Evolutionary conservation across 441 rosid species (phyloP).

Genomic region (Omphalea diandra): DNA sequence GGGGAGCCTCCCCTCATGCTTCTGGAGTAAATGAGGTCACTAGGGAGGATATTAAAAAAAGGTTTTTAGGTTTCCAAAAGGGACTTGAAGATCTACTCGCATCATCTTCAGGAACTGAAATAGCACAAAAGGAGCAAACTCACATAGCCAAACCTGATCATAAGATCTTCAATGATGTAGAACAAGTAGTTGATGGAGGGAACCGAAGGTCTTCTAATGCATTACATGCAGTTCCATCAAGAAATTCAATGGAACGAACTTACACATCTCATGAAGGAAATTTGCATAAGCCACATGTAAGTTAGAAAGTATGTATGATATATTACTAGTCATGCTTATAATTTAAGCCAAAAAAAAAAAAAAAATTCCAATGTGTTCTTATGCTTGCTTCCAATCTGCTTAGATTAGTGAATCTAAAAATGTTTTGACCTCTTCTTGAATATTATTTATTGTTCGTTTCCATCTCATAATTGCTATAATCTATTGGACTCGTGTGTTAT

Average conservation of each 20-base stretch:
- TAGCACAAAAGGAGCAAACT: constrained; percentile 28
- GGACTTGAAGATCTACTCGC: constrained; percentile 21
- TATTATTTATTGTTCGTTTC: neutral
- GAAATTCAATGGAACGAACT: constrained; percentile 16
- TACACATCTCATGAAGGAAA: constrained; percentile 3
- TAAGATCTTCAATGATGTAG: constrained; percentile 16
- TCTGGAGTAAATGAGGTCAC: constrained; percentile 24
- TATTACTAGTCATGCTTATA: neutral
- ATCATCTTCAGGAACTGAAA: constrained; percentile 32
- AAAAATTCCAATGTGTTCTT: neutral
- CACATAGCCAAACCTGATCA: constrained; percentile 13
- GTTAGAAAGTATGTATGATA: constrained; percentile 13
- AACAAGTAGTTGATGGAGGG: constrained; percentile 17
- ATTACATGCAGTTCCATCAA: constrained; percentile 14
- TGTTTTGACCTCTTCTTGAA: neutral
- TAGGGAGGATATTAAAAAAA: constrained; percentile 21
- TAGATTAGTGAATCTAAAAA: neutral
- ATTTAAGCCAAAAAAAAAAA: neutral
- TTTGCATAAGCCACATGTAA: constrained; percentile 40
- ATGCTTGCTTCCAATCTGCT: neutral
- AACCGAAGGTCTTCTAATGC: constrained; percentile 10
- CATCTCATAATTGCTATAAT: neutral
- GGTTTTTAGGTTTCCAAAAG: constrained; percentile 16
- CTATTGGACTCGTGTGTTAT: constrained; percentile 10
- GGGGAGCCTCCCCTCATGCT: constrained; percentile 43